Base-by-base conservation (phyloP, 83 land plant genomes). In the Picea mariana region DNA sequence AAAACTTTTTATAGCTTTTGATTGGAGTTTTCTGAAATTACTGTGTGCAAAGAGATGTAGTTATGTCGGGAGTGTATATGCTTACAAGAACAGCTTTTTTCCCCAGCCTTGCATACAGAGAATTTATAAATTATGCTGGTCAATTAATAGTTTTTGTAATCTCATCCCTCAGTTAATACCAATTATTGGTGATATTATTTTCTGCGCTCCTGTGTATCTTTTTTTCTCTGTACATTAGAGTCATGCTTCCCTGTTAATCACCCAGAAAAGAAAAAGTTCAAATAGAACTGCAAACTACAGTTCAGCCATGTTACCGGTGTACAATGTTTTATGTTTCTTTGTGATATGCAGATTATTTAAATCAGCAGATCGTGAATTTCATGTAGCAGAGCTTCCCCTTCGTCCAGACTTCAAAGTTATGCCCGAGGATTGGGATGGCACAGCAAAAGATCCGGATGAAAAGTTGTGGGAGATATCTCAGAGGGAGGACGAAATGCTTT, bases 401-500 rank as follows among this genome's bases (percentile, higher is more conserved):
- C 86, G 91, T 75, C 95, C 95, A 0, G 87, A 93, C 26, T 93
- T 91, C 80, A 91, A 89, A 79, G 89, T 93, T n/a, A 91, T 91
- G 96, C 96, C 96, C 6, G 94, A 91, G 82, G 91, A 84, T 81
- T 93, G 94, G 96, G 96, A 93, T 85, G 92, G 96, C 7, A 91
- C 88, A 17, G 83, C 84, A 13, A 86, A 83, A 75, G 93, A 91
- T 83, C 87, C 86, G 5, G 96, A 91, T 86, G 94, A 93, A 84
- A 90, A 91, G 40, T 91, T 86, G 77, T 90, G 89, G 83, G 94
- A 95, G 85, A 89, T 92, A 24, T 95, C 97, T 24, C 83, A 79
- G 88, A 93, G 87, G 82, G 95, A 93, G 75, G 97, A 95, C 81
- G 89, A 89, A 62, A 87, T 85, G 69, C 80, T 93, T 2, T 92